Percentiles rank a stretch among this genome's conserved stretches.
Evolutionary conservation across 176 grass and related monocot genomes (phyloP).

Genomic region (Lolium perenne): DNA sequence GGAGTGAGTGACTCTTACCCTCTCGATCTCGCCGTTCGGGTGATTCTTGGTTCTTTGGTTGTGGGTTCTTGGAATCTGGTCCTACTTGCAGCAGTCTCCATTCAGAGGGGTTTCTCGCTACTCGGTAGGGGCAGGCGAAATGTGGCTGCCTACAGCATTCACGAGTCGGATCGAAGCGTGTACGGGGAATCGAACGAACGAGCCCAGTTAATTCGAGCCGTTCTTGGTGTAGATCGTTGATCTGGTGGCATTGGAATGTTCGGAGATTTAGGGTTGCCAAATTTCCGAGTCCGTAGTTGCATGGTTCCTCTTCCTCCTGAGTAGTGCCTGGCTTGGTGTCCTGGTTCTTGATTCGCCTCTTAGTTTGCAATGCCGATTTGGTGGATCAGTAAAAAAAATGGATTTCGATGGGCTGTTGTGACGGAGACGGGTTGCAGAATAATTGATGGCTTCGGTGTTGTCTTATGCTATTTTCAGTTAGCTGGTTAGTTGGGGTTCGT

Average conservation of each 20-base stretch:
- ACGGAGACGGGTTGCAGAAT: constrained; percentile 3
- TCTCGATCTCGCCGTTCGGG: constrained; percentile 16
- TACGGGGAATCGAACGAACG: neutral
- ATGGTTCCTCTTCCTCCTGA: neutral
- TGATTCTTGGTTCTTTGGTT: constrained; percentile 32
- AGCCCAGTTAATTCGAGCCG: constrained; percentile 1
- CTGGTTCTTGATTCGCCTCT: constrained; percentile 15
- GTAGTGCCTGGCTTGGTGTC: neutral
- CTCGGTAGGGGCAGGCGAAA: constrained; percentile 1
- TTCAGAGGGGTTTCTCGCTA: constrained; percentile 8
- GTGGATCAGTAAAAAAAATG: neutral
- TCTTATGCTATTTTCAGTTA: constrained; percentile 17
- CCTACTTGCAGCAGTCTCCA: neutral
- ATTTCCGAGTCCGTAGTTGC: neutral
- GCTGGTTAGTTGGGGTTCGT: neutral
- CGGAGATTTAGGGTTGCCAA: neutral
- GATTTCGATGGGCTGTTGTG: constrained; percentile 23
- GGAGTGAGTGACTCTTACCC: constrained; percentile 57
- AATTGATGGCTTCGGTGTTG: constrained; percentile 1
- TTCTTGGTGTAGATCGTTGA: constrained; percentile 22
- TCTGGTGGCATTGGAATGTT: neutral
- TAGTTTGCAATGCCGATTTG: constrained; percentile 19
- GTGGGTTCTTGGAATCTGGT: constrained; percentile 33
- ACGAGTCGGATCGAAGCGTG: constrained; percentile 22
- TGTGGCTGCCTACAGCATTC: constrained; percentile 39